Evolutionary conservation across 305 asterid genomes (phyloP).

Genomic region (Fraxinus floribunda): DNA sequence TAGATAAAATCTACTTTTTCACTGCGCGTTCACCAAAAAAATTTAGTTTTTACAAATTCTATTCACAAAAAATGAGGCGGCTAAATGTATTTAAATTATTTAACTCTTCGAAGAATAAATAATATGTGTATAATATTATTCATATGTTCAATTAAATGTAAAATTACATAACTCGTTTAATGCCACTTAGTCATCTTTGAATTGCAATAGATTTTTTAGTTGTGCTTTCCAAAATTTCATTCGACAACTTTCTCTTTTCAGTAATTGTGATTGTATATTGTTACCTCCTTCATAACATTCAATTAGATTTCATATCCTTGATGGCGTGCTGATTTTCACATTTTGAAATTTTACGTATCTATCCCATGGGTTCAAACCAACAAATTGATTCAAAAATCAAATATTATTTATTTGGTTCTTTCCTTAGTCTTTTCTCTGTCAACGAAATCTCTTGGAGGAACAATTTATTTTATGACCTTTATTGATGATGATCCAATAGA

Average conservation of each 20-base stretch:
- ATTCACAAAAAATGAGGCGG: background rate
- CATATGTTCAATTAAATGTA: no score
- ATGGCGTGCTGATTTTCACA: background rate
- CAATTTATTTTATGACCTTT: background rate
- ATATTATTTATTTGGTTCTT: background rate
- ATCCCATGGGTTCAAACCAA: background rate
- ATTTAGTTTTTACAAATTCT: no score
- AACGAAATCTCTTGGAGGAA: background rate
- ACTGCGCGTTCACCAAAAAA: no score
- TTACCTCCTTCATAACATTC: background rate
- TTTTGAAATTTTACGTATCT: background rate
- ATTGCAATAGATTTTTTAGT: no score
- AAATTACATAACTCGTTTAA: no score
- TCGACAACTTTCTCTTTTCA: background rate
- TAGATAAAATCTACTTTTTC: background rate
- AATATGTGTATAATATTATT: background rate
- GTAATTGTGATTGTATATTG: background rate
- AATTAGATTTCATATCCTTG: background rate
- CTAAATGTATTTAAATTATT: background rate
- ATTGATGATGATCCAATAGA: background rate
- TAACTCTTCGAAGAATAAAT: background rate
- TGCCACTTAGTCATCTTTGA: background rate
- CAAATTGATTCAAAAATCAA: background rate
- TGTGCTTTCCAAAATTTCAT: no score
- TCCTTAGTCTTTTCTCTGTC: background rate